Conservation (phyloP, 2,329 filamentous ascomycete species). For the Scytalidium lignicola region DNA sequence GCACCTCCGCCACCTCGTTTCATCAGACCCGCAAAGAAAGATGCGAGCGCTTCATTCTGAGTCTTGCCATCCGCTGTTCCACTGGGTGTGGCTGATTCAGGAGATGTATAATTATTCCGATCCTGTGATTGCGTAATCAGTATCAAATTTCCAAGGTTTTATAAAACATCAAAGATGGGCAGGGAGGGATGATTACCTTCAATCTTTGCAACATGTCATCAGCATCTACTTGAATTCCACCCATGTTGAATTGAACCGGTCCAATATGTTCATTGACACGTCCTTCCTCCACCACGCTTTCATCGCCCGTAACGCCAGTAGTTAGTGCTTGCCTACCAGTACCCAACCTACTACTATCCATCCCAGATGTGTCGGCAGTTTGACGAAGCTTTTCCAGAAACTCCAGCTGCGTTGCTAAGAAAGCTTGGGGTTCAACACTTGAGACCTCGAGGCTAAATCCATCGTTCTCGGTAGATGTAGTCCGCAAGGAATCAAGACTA, state of each 20-base stretch:
- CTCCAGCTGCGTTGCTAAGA: conserved; percentile 70
- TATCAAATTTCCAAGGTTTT: too few species aligned
- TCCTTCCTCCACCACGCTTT: conserved; percentile 19
- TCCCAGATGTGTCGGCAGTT: conserved; percentile 44
- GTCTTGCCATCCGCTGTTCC: conserved; percentile 35
- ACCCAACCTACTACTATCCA: conserved; percentile 21
- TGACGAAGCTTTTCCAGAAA: conserved; percentile 62
- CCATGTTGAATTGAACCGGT: conserved; percentile 96
- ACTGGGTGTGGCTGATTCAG: conserved; percentile 26
- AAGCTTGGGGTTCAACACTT: conserved; percentile 71
- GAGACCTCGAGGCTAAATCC: conserved; percentile 46
- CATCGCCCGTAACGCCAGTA: conserved; percentile 15
- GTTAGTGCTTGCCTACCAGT: conserved; percentile 16
- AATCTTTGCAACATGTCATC: conserved; percentile 87
- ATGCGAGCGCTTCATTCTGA: conserved; percentile 55
- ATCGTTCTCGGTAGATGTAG: conserved; percentile 41
- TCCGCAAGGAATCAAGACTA: conserved; percentile 55
- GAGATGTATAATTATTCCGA: conserved; percentile 26
- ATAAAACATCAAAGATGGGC: too few species aligned
- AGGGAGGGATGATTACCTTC: conserved; percentile 52
- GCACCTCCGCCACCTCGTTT: conserved; percentile 33
- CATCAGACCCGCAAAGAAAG: conserved; percentile 55
- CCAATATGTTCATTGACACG: conserved; percentile 68
- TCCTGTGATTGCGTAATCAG: conserved; percentile 18
- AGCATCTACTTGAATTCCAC: conserved; percentile 91